Evolutionary conservation across 768 basidiomycete genomes (phyloP).

Genomic region (Boletus sensibilis): DNA sequence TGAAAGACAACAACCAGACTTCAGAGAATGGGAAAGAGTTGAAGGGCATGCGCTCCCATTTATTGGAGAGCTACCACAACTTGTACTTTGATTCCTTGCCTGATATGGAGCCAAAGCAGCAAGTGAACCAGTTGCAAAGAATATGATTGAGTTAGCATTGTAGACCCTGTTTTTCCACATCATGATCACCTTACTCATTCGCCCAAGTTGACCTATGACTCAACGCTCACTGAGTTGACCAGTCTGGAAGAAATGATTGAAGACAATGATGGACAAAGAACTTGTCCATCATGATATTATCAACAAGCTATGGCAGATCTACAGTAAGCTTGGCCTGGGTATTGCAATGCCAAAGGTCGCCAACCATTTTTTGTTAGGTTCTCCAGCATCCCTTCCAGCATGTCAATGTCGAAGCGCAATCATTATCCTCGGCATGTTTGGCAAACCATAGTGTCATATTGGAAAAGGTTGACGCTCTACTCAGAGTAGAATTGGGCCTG

Average conservation of each 20-base stretch:
- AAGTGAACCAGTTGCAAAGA: constrained; percentile 89
- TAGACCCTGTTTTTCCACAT: too few relatives aligned
- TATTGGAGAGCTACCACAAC: constrained; percentile 84
- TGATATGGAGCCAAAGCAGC: constrained; percentile 74
- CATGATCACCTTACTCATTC: too few relatives aligned
- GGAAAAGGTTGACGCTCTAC: constrained; percentile 80
- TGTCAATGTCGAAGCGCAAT: constrained; percentile 92
- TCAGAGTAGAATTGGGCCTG: constrained; percentile 87
- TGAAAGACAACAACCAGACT: constrained; percentile 85
- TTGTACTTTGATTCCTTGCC: constrained; percentile 86
- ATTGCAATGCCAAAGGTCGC: neutral
- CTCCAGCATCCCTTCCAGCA: constrained; percentile 69
- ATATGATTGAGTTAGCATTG: constrained; percentile 97
- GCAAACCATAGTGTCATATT: constrained; percentile 76
- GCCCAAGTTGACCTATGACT: constrained; percentile 80
- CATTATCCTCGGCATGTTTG: constrained; percentile 93
- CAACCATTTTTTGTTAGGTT: constrained; percentile 46
- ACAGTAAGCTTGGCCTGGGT: constrained; percentile 55
- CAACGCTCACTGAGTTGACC: constrained; percentile 92
- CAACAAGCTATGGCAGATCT: constrained; percentile 92
- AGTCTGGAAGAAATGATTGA: constrained; percentile 96
- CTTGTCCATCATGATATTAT: constrained; percentile 84
- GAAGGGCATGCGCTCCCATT: constrained; percentile 82
- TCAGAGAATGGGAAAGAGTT: constrained; percentile 75
- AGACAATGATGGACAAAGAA: constrained; percentile 90